Evolutionary conservation across 768 basidiomycete genomes (phyloP).

Genomic region (Panaeolus papilionaceus): DNA sequence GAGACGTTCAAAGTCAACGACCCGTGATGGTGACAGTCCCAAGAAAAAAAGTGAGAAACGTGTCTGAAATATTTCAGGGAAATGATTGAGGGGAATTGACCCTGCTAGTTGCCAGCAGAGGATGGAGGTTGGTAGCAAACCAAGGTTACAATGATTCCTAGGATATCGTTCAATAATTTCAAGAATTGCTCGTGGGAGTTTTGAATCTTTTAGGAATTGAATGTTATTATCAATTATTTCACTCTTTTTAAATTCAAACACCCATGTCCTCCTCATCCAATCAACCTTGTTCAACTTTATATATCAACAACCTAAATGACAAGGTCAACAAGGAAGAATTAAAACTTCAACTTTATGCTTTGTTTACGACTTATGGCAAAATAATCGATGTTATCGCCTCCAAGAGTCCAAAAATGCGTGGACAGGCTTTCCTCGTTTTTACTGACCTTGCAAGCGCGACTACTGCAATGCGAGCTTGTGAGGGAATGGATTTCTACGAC

Average conservation of each 20-base stretch:
- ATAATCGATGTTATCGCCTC: conserved; percentile 93
- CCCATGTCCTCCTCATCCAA: conserved; percentile 56
- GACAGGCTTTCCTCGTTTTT: conserved; percentile 97
- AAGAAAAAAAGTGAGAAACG: background rate
- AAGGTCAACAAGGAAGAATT: conserved; percentile 93
- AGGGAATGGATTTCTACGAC: conserved; percentile 93
- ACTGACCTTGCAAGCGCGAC: conserved; percentile 90
- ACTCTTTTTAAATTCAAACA: conserved; percentile 21
- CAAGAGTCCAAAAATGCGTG: conserved; percentile 85
- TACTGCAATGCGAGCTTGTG: conserved; percentile 89
- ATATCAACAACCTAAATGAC: conserved; percentile 93
- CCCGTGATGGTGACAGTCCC: conserved; percentile 5
- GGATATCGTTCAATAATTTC: conserved; percentile 10
- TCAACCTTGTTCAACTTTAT: conserved; percentile 88
- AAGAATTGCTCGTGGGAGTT: conserved; percentile 33
- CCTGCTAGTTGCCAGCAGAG: conserved; percentile 16
- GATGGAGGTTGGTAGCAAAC: conserved; percentile 17
- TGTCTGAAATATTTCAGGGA: background rate
- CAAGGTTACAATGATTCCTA: conserved; percentile 5
- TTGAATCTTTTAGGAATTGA: conserved; percentile 17
- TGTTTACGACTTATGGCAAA: conserved; percentile 94
- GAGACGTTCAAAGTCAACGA: conserved; percentile 9
- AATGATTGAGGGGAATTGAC: background rate
- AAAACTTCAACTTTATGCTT: conserved; percentile 77
- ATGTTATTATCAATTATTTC: conserved; percentile 1